Evolutionary conservation across 495 filamentous ascomycete species (phyloP), one percentile per base, ranked within the genome.

Genomic region (Podospora bellae-mahoneyi): DNA sequence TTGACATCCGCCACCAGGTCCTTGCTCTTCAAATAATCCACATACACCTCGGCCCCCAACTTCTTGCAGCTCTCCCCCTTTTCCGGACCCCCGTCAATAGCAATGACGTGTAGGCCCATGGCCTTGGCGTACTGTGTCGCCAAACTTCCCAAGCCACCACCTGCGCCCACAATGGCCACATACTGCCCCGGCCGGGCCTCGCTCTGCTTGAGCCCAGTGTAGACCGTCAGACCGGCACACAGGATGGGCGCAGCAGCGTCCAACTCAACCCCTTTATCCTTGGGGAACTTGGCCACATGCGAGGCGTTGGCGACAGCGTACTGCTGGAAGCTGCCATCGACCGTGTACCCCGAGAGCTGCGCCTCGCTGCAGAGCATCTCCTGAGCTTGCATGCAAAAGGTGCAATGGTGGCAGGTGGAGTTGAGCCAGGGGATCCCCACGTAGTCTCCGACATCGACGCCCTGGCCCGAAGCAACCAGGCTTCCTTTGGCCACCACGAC

Each of bases 381-480:
- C 66, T 80, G 73, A 19, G 84, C 76, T 66, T 85, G 81, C 75
- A 87, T 85, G 84, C 93, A 97, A 82, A 90, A 94, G 64, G 88
- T 83, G 76, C 93, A 97, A 62, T 79, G 74, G 13, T 91, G 79
- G 78, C 93, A 96, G 2, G 89, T 88, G 48, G 89, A 88, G 76
- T 95, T 95, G 60, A 97, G 79, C 93, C 93, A 97, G 81, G 95
- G 94, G 69, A 96, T 86, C 73, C 92, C 92, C 65, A 85, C 93
- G 74, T 89, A 82, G 72, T 94, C 91, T 67, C 92, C 92, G 71
- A 94, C 84, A 71, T 93, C 77, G 67, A 92, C 78, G 20, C 89
- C 88, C 26, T 62, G 60, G 30, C 26, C 23, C 18, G 20, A 26
- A 9, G 85, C 80, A 10, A 92, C 92, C 4, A 92, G 80, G 1